Conservation (phyloP, 2,329 filamentous ascomycete genomes). For the Penicillium concentricum region DNA sequence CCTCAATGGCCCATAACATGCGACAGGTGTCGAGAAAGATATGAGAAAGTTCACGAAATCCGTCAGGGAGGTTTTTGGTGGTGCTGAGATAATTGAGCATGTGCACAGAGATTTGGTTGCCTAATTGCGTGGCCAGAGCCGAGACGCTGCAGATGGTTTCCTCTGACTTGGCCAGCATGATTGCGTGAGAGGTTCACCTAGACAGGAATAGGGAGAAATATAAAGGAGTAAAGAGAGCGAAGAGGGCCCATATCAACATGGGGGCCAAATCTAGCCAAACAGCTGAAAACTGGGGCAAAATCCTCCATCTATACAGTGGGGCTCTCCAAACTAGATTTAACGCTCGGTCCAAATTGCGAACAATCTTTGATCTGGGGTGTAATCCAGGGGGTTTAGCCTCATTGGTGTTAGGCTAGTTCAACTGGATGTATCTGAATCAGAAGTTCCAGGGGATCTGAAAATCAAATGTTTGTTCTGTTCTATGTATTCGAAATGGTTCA, state of each 20-base stretch:
- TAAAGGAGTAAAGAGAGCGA: background rate
- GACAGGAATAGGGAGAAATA: background rate
- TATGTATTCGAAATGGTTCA: background rate
- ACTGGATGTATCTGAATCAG: background rate
- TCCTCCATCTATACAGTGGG: background rate
- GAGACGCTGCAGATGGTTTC: constrained; percentile 44
- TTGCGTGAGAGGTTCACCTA: background rate
- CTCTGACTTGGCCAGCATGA: constrained; percentile 12
- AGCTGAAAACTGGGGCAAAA: background rate
- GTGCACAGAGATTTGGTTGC: constrained; percentile 63
- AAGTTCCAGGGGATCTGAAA: background rate
- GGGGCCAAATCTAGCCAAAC: background rate
- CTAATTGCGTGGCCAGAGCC: constrained; percentile 58
- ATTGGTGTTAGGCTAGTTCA: background rate
- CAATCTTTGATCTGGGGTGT: background rate
- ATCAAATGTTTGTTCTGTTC: background rate
- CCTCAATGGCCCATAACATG: constrained; percentile 67
- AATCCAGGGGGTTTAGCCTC: background rate
- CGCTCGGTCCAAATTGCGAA: background rate
- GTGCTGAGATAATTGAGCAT: constrained; percentile 64
- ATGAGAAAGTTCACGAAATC: constrained; percentile 60
- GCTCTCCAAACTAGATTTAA: background rate
- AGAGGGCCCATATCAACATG: background rate
- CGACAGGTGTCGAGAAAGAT: constrained; percentile 68
- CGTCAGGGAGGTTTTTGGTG: constrained; percentile 54